Percentiles rank a stretch among this genome's conserved stretches.
Conservation (phyloP, 78 protist genomes). For the Acrasis kona region DNA sequence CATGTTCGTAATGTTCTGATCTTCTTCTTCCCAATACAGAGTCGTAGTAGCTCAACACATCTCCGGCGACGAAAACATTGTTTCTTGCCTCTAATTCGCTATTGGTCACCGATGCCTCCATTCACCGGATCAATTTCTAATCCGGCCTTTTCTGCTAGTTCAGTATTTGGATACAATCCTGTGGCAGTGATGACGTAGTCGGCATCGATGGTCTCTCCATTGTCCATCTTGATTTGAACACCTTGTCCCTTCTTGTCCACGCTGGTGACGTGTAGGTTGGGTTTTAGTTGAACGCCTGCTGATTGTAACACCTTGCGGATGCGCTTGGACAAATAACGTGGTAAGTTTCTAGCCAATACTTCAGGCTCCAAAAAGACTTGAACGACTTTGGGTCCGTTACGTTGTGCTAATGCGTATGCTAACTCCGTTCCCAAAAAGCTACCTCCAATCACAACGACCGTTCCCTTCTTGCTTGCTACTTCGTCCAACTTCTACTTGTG, state of each 20-base stretch:
- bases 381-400: neutral
- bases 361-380: neutral
- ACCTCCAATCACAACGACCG: conserved; percentile 65
- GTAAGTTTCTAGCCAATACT: conserved; percentile 1
- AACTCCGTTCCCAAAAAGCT: conserved; percentile 76
- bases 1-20: conserved; percentile 80
- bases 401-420: conserved; percentile 31
- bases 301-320: neutral
- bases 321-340: neutral
- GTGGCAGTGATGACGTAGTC: conserved; percentile 47
- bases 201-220: conserved; percentile 18
- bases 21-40: conserved; percentile 50
- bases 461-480: neutral
- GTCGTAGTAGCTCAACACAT: conserved; percentile 56
- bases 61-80: conserved; percentile 66
- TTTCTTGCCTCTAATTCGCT: conserved; percentile 65
- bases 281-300: neutral
- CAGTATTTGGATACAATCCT: conserved; percentile 48
- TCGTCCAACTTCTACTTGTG: conserved; percentile 8
- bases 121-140: conserved; percentile 54
- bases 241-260: neutral
- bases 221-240: conserved; percentile 12
- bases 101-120: conserved; percentile 67
- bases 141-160: conserved; percentile 34
- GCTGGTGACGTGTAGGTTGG: neutral